Base-by-base conservation (phyloP, 176 grass and related monocot genomes). In the Zea luxurians region DNA sequence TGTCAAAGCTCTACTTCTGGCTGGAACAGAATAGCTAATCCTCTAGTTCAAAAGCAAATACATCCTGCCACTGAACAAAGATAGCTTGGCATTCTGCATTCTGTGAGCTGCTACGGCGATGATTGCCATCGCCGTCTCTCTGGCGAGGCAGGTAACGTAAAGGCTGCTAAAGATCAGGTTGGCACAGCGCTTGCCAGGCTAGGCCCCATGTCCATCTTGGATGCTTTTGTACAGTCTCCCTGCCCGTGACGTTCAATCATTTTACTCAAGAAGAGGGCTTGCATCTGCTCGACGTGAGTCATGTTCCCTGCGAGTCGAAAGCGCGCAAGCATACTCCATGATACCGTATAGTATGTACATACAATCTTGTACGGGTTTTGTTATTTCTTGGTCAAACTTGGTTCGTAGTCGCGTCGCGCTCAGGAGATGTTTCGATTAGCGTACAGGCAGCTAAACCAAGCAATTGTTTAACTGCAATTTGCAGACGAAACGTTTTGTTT, bases 351-450 rank as follows among this genome's bases (percentile, higher is more conserved):
- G 3, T 47, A 5, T 3, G 21, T 21, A 15, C 6, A 18, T 4
- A 37, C 54, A 8, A 7, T 9, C 1, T 9, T 10, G 55, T 10
- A 59, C n/a, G 55, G n/a, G 8, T 0, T 59, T 59, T 59, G 55
- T 4, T 59, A 59, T 59, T 59, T 21, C 55, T 59, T 59, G 55
- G 55, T 21, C 55, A 59, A 59, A 59, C 55, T 59, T 59, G 55
- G n/a, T 59, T 59, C n/a, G n/a, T 77, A 13, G 61, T 20, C 27
- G 36, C 17, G 4, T 4, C 37, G 27, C 38, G 11, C n/a, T 57
- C 59, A 66, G 73, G 79, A 82, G 41, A 72, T 71, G 66, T 77
- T 74, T 77, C 27, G 58, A 48, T 55, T 9, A 57, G 48, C 53
- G 10, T 71, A 60, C 20, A 78, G 49, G 44, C 37, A 49, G 36